Evolutionary conservation across 1,284 basidiomycete species (phyloP), one percentile per base, ranked within the genome.

Genomic region (Cutaneotrichosporon sp.): DNA sequence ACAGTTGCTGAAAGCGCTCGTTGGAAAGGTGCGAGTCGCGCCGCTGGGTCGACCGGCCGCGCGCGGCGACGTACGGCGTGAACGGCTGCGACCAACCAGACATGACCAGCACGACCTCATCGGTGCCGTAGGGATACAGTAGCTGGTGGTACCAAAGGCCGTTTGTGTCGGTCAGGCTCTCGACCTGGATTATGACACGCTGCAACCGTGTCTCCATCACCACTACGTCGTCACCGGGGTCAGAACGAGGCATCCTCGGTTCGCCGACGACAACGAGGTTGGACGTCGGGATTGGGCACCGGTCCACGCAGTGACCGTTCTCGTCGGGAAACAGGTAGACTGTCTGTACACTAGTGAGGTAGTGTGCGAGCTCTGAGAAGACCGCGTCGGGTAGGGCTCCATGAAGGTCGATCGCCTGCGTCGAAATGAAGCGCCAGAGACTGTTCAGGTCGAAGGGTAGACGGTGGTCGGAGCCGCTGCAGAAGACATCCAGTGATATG

Each of bases 291-390:
- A 47, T 33, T 3, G 51, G 51, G 18, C 43, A 45, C 17, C 33
- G n/a, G 43, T 45, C 43, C 4, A 45, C 26, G 43, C 43, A 45
- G 5, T 30, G 30, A 12, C 43, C 43, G 33, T 8, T 9, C 17
- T 14, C 43, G 18, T 45, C 23, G n/a, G 51, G 51, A 17, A 47
- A 22, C 17, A 52, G 14, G 17, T 45, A 45, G 18, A 52, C 39
- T 1, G 40, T 43, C 21, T 47, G 34, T 17, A 52, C 33, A n/a
- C 21, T 22, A 5, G 20, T 42, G 12, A 52, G 45, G 5, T 47
- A 37, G 20, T 23, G 8, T 5, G 51, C 35, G 39, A 52, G 36
- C 9, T 22, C 34, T 21, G 33, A 21, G 8, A 47, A 47, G 20
- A 17, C 22, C 14, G 42, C 38, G 7, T 35, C 23, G 1, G 51